phyloP scores from a whole-genome alignment of 345 rosid genomes.

The Brassica napus region Da-Ae NC_063440.1:24410501-24411000 shows the following conservation, averaged over 20 bases:
- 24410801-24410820: not conserved
- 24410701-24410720: not conserved
- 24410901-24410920: not conserved
- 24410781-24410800: not conserved
- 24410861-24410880: not conserved
- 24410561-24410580: constrained; percentile 10
- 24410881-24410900: not conserved
- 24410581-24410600: constrained; percentile 30
- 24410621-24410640: not conserved
- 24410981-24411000: not conserved
- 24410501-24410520: not conserved
- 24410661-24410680: not conserved
- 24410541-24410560: not conserved
- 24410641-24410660: not conserved
- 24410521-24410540: not conserved
- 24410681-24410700: not conserved
- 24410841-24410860: not conserved
- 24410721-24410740: constrained; percentile 78
- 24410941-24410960: not conserved
- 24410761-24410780: constrained; percentile 70
- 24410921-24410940: not conserved
- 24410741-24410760: constrained; percentile 67
- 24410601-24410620: not conserved
- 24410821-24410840: not conserved
- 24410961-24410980: not conserved